Evolutionary conservation across 2,329 filamentous ascomycete genomes (phyloP), one percentile per base, ranked within the genome.

Genomic region (Talaromyces sp.): DNA sequence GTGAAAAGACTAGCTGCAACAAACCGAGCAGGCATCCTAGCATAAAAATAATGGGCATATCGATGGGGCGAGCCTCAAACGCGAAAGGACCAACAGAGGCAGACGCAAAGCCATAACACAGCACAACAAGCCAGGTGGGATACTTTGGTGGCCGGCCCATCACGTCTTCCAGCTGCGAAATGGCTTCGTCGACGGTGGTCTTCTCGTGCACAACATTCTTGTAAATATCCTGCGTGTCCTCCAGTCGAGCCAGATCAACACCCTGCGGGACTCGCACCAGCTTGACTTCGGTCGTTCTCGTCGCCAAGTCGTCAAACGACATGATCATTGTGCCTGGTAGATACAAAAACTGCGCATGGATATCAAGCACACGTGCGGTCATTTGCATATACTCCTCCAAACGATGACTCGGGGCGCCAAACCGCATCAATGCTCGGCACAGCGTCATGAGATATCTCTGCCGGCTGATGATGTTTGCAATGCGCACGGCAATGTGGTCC

Each of bases 321-420:
- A 96, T 89, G 61, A 97, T 90, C 93, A 97, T 97, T 70, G 91
- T 96, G 0, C 91, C 91, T 0, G 93, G 92, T 32, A 96, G 85
- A 72, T 96, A 97, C 25, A 96, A 78, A 68, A 95, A 96, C 69
- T 96, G 92, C 6, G 89, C 89, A 66, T 96, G 90, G 17, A 96
- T 93, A 73, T 93, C 90, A 42, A 97, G 83, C 1, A 95, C 90
- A n/a, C 90, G 84, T 1, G 93, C 88, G 9, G 90, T 92, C 90
- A 93, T 96, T 65, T 84, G 88, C 85, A 97, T 88, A 73, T 96
- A 96, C 72, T 96, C 80, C 74, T 97, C 93, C 22, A 97, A 80
- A 11, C 93, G 88, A 77, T 97, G 93, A 0, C 92, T 96, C 0
- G 93, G 93, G 0, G 93, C 93, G 13, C 93, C 93, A 65, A 91